A percentile compares a stretch with the other conserved stretches of the same genome.
phyloP scores from a whole-genome alignment of 2,329 filamentous ascomycete genomes.

The Fusarium keratoplasticum region DNA sequence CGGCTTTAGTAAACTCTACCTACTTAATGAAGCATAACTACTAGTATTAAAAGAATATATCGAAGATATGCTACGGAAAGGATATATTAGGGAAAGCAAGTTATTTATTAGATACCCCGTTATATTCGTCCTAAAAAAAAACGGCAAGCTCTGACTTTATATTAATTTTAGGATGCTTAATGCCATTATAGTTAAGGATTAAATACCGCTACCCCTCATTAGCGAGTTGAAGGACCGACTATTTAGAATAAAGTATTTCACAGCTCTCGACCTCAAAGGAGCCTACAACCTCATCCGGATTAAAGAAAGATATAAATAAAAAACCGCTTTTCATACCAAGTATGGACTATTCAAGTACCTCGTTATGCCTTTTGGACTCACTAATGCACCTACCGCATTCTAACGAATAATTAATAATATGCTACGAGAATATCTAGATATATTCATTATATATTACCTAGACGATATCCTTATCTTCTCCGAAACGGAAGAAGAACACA shows the following conservation, averaged over 20 bases:
- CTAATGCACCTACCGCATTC: constrained; percentile 32
- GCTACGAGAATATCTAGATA: no score
- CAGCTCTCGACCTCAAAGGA: constrained; percentile 27
- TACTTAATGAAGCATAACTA: constrained; percentile 17
- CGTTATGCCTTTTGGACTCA: constrained; percentile 46
- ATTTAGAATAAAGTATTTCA: constrained; percentile 23
- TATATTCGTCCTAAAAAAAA: no score
- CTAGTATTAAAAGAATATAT: constrained; percentile 6
- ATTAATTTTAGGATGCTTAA: constrained; percentile 46
- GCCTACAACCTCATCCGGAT: constrained; percentile 50
- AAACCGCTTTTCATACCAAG: constrained; percentile 44
- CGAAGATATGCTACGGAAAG: not conserved
- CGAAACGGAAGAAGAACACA: constrained; percentile 28
- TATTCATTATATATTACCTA: constrained; percentile 33
- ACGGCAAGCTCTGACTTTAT: constrained; percentile 32
- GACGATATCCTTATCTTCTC: constrained; percentile 40
- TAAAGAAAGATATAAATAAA: not conserved
- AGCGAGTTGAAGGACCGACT: constrained; percentile 39
- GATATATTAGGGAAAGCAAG: no score
- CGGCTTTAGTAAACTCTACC: no score
- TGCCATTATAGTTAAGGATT: constrained; percentile 42
- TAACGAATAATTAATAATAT: no score
- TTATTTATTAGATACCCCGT: no score
- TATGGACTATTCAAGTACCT: constrained; percentile 49
- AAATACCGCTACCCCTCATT: constrained; percentile 25